These are phyloP conservation scores for Rubroshorea leprosula DNA, from an alignment of 345 rosid genomes.

Conservation along the genomic window DNA sequence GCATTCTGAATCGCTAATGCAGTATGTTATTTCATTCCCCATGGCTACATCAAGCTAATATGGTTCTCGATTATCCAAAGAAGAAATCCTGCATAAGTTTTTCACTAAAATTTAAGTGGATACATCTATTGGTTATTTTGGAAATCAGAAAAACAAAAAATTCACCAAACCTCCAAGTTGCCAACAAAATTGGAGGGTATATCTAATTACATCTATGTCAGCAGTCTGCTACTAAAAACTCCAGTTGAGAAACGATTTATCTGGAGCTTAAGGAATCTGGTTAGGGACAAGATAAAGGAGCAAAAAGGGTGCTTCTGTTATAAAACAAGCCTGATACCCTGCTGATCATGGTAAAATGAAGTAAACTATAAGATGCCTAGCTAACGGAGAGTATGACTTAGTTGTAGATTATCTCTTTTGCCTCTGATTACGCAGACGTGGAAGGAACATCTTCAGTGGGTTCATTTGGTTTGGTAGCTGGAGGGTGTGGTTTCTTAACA, in stretches of 20 bases:
- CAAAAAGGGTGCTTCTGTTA: slow-evolving; percentile 2
- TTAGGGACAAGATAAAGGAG: slow-evolving; percentile 1
- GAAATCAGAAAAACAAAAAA: neutral
- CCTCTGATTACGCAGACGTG: slow-evolving; percentile 57
- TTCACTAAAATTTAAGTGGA: no score
- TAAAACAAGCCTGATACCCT: neutral
- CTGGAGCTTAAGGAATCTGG: neutral
- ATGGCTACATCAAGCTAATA: no score
- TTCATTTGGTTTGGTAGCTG: slow-evolving; percentile 22
- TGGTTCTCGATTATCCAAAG: neutral
- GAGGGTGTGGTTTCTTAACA: slow-evolving; percentile 27
- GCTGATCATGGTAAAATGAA: slow-evolving; percentile 8
- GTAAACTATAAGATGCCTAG: neutral
- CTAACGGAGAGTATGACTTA: neutral
- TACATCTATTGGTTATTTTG: no score
- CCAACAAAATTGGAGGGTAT: neutral
- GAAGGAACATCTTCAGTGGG: slow-evolving; percentile 57
- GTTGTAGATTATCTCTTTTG: neutral
- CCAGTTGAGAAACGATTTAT: neutral
- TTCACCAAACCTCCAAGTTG: neutral
- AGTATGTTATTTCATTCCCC: no score
- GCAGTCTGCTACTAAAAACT: neutral
- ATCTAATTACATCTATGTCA: neutral
- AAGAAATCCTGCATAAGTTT: neutral
- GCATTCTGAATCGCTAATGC: neutral